A percentile compares a stretch with the other conserved stretches of the same genome.
Evolutionary conservation across 352 stramenopile species (phyloP).

Genomic region (Globisporangium carolinianum): DNA sequence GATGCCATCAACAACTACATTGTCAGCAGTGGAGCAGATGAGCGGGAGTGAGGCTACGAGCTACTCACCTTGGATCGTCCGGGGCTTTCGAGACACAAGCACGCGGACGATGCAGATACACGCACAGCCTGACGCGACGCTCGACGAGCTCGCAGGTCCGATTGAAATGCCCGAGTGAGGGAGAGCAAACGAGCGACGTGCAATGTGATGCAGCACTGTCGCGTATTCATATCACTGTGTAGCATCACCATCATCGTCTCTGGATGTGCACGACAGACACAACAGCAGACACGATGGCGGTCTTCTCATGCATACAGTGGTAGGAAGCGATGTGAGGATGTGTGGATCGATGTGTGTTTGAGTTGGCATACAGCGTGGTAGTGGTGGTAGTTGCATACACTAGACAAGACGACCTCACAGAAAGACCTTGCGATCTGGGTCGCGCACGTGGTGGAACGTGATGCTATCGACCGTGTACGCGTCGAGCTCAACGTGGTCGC

Average conservation of each 20-base stretch:
- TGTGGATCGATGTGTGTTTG: too few species aligned
- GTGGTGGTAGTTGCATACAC: too few species aligned
- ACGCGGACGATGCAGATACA: not conserved
- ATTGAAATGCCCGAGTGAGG: constrained; percentile 7
- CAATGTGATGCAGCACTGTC: too few species aligned
- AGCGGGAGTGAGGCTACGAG: not conserved
- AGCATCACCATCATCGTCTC: too few species aligned
- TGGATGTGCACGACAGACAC: too few species aligned
- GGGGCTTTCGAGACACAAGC: constrained; percentile 1
- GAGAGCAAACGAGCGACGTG: not conserved
- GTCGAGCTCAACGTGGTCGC: constrained; percentile 23
- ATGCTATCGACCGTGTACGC: constrained; percentile 39
- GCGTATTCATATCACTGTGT: too few species aligned
- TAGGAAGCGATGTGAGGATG: too few species aligned
- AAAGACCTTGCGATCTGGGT: constrained; percentile 4
- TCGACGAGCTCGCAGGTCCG: constrained; percentile 12
- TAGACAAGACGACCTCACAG: not conserved
- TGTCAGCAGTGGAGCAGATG: not conserved
- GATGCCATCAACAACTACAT: not conserved
- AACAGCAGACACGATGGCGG: too few species aligned
- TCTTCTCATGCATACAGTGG: too few species aligned
- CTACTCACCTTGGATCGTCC: constrained; percentile 12
- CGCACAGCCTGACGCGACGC: constrained; percentile 1
- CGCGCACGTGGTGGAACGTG: constrained; percentile 16
- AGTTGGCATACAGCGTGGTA: too few species aligned